Evolutionary conservation across 1,139 yeast genomes (phyloP).

Genomic region (Diutina rugosa): DNA sequence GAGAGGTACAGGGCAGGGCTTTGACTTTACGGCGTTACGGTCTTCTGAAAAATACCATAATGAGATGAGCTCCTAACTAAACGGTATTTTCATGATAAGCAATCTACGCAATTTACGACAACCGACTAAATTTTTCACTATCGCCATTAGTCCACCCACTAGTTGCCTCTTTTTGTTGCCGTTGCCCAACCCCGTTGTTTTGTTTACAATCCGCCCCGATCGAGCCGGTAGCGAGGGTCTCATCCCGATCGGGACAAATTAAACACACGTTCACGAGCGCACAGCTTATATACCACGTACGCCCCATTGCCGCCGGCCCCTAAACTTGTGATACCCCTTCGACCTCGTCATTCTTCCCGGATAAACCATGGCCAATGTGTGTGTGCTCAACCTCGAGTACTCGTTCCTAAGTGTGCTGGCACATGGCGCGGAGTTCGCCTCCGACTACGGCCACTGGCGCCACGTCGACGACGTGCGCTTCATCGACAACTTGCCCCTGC

Average conservation of each 20-base stretch:
- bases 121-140: no score
- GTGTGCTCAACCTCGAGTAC: constrained; percentile 1
- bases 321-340: not conserved
- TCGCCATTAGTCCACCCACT: not conserved
- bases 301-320: not conserved
- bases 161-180: not conserved
- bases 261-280: not conserved
- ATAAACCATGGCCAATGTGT: not conserved
- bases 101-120: no score
- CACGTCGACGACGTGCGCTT: not conserved
- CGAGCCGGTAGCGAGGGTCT: not conserved
- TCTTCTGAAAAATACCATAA: no score
- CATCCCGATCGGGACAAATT: not conserved
- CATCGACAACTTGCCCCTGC: not conserved
- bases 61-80: not conserved
- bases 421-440: not conserved
- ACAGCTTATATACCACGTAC: not conserved
- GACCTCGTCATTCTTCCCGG: not conserved
- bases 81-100: no score
- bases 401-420: not conserved
- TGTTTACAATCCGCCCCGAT: not conserved
- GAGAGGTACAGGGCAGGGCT: not conserved
- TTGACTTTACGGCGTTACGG: no score
- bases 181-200: not conserved
- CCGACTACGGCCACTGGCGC: not conserved